Conservation (phyloP, 129 eudicot species). For the Centella asiatica region DNA sequence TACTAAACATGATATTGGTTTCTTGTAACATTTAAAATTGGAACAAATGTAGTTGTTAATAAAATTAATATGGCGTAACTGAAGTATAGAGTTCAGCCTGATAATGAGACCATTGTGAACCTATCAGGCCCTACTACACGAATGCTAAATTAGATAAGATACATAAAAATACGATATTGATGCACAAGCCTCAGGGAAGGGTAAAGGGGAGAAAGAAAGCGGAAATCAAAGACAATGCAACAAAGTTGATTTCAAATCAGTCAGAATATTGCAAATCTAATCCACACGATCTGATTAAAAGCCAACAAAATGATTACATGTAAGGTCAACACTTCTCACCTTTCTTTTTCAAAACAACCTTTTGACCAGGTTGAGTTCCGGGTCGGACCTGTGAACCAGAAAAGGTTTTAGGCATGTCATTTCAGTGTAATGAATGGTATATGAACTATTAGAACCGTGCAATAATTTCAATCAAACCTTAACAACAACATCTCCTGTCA, state of each 20-base stretch:
- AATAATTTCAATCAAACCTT: slow-evolving; percentile 39
- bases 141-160: too few relatives aligned
- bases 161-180: too few relatives aligned
- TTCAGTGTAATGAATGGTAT: neutral
- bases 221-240: too few relatives aligned
- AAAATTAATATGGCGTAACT: neutral
- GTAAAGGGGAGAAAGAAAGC: too few relatives aligned
- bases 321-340: slow-evolving; percentile 26
- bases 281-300: too few relatives aligned
- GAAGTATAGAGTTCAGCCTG: neutral
- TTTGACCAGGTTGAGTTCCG: slow-evolving; percentile 90
- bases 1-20: neutral
- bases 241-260: too few relatives aligned
- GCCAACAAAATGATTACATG: neutral
- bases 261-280: too few relatives aligned
- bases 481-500: slow-evolving; percentile 78
- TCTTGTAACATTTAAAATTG: neutral
- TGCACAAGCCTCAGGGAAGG: too few relatives aligned
- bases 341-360: slow-evolving; percentile 72
- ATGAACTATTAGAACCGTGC: neutral
- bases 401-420: neutral
- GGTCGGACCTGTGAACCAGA: slow-evolving; percentile 58
- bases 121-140: neutral
- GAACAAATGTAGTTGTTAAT: too few relatives aligned
- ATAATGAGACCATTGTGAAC: neutral